Conservation (phyloP, 2,329 filamentous ascomycete species). For the Fusarium chaquense region DNA sequence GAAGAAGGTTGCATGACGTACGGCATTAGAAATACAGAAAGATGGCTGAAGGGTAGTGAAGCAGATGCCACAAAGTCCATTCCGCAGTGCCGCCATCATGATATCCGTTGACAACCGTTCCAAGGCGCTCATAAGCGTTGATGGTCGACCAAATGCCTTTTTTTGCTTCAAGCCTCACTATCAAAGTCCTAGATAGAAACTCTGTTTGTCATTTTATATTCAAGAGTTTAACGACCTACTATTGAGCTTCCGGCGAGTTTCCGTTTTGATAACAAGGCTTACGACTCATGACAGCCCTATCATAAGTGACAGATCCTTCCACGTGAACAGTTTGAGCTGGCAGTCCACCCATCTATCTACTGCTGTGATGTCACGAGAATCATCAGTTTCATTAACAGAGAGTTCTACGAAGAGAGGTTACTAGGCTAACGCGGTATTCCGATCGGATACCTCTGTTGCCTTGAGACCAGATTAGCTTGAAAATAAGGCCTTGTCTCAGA, state of each 20-base stretch:
- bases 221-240: not conserved
- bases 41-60: not conserved
- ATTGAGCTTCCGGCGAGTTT: not conserved
- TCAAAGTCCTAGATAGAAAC: conserved; percentile 28
- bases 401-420: not conserved
- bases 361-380: not conserved
- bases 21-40: not conserved
- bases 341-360: not conserved
- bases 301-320: conserved; percentile 3
- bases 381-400: no score
- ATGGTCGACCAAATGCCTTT: conserved; percentile 17
- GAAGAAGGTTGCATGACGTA: conserved; percentile 36
- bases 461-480: not conserved
- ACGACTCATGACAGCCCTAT: conserved; percentile 11
- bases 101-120: conserved; percentile 44
- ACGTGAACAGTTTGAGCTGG: not conserved
- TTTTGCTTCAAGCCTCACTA: conserved; percentile 27
- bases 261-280: conserved; percentile 9
- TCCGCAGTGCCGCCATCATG: conserved; percentile 22
- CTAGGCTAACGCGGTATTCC: not conserved
- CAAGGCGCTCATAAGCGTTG: conserved; percentile 19
- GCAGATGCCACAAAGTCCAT: conserved; percentile 1
- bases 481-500: conserved; percentile 7
- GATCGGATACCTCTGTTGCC: not conserved
- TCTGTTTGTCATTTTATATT: conserved; percentile 9